Conservation (phyloP, 306 rosid genomes). For the Boehmeria nivea region DNA sequence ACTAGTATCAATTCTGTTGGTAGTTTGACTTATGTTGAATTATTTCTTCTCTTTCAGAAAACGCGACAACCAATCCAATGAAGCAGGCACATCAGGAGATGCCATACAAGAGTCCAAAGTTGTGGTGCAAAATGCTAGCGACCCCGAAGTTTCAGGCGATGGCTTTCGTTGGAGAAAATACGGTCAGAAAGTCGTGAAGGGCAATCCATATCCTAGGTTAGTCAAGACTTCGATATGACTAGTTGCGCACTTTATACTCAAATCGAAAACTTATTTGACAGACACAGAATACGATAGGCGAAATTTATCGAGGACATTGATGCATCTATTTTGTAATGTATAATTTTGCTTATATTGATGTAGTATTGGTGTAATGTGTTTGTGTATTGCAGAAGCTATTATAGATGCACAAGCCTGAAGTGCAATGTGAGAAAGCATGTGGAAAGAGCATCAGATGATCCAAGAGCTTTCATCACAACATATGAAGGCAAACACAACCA, state of each 20-base stretch:
- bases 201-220: conserved; percentile 91
- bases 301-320: no score
- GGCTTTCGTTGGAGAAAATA: conserved; percentile 98
- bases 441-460: conserved; percentile 86
- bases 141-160: conserved; percentile 60
- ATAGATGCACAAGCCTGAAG: conserved; percentile 73
- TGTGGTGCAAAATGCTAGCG: conserved; percentile 52
- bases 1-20: no score
- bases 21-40: conserved; percentile 6
- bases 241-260: no score
- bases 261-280: no score
- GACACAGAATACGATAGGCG: no score
- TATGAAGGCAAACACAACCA: conserved; percentile 97
- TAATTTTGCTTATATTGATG: no score
- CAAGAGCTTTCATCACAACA: conserved; percentile 77
- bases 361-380: neutral
- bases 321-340: no score
- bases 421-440: conserved; percentile 86
- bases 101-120: conserved; percentile 46
- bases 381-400: conserved; percentile 70
- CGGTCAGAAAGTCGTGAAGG: conserved; percentile 95
- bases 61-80: conserved; percentile 50
- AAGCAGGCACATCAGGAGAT: conserved; percentile 50
- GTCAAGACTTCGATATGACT: no score
- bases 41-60: conserved; percentile 41